Percentiles rank a stretch among this genome's conserved stretches.
Evolutionary conservation across 2,329 filamentous ascomycete genomes (phyloP).

Genomic region (Aureobasidium pullulans): DNA sequence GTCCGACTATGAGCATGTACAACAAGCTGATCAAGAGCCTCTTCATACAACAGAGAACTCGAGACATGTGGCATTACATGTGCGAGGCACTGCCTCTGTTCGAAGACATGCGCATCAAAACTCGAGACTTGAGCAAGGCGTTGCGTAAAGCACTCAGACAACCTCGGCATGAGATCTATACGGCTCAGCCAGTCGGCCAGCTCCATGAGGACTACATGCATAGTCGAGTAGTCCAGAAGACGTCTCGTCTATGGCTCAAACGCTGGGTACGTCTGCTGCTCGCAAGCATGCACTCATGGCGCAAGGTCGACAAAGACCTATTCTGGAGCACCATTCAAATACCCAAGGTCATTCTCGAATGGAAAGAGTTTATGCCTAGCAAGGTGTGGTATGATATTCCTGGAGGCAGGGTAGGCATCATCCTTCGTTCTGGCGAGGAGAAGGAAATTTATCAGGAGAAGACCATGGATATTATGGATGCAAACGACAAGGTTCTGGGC

Average conservation of each 20-base stretch:
- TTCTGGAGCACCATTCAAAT: constrained; percentile 15
- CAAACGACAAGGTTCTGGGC: neutral
- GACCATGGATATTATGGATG: neutral
- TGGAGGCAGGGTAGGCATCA: constrained; percentile 24
- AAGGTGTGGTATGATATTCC: constrained; percentile 23
- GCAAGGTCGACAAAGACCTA: neutral
- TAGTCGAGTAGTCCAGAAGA: neutral
- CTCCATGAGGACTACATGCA: constrained; percentile 5
- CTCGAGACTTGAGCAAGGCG: neutral
- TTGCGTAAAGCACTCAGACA: neutral
- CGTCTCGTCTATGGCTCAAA: constrained; percentile 14
- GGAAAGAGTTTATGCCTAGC: constrained; percentile 18
- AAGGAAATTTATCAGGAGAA: neutral
- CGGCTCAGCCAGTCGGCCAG: neutral
- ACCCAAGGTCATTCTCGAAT: constrained; percentile 23
- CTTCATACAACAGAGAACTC: constrained; percentile 12
- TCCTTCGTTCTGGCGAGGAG: neutral
- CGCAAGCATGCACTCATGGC: neutral
- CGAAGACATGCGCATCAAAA: neutral
- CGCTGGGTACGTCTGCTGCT: constrained; percentile 25
- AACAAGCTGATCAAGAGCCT: constrained; percentile 28
- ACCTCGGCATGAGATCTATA: neutral
- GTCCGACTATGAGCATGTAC: constrained; percentile 52
- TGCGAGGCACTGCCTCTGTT: constrained; percentile 18
- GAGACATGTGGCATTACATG: constrained; percentile 21